These are phyloP conservation scores for Malus domestica DNA, from an alignment of 306 rosid species.

Conservation along the genomic window DNA sequence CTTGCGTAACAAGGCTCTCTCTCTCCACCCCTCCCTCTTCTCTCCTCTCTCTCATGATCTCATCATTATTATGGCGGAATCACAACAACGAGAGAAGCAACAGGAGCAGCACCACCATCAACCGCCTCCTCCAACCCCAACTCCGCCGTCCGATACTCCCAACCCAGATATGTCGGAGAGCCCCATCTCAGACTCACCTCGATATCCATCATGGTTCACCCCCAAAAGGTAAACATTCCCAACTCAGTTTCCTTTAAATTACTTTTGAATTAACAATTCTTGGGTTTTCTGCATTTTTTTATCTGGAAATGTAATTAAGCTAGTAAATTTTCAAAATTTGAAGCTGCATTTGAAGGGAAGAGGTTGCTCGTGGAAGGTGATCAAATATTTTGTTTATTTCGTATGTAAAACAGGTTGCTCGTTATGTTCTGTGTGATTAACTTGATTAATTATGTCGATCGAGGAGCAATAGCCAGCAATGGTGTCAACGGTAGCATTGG, in stretches of 20 bases:
- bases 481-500: conserved; percentile 74
- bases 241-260: background rate
- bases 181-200: background rate
- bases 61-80: background rate
- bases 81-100: background rate
- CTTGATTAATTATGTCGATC: conserved; percentile 69
- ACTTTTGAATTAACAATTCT: background rate
- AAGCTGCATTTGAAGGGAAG: background rate
- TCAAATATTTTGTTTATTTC: background rate
- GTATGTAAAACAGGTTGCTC: conserved; percentile 49
- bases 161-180: conserved; percentile 3
- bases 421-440: conserved; percentile 57
- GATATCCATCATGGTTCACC: conserved; percentile 31
- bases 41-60: background rate
- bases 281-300: background rate
- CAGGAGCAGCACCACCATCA: background rate
- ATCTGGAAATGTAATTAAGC: background rate
- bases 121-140: background rate
- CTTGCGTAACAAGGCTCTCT: background rate
- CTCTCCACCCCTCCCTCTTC: background rate
- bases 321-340: background rate
- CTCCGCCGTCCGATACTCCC: background rate
- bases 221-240: conserved; percentile 21
- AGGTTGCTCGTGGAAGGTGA: background rate
- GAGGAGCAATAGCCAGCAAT: conserved; percentile 88